phyloP scores from a whole-genome alignment of 305 asterid genomes.

The Fraxinus paxiana region DNA sequence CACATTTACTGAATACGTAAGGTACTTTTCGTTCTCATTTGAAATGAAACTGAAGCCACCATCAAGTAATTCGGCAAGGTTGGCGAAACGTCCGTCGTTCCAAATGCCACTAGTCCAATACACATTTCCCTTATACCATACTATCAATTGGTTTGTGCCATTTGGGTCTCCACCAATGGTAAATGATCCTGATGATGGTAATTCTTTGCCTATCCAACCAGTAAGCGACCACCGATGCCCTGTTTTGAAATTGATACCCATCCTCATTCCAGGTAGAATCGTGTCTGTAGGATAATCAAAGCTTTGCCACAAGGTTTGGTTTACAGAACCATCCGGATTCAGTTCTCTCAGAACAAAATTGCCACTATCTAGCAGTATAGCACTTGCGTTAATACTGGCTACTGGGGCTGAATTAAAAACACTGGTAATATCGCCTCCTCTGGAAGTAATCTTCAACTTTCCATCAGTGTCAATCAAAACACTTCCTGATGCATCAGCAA shows the following conservation, averaged over 20 bases:
- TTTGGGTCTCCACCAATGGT: conserved; percentile 22
- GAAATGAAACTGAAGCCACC: conserved; percentile 7
- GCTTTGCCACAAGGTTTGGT: conserved; percentile 22
- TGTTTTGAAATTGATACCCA: conserved; percentile 18
- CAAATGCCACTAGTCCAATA: conserved; percentile 25
- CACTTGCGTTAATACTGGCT: conserved; percentile 3
- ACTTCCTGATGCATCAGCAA: conserved; percentile 1
- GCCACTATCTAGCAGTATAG: conserved; percentile 22
- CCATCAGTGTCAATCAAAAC: conserved; percentile 22
- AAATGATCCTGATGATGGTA: conserved; percentile 23
- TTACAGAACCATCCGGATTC: conserved; percentile 17
- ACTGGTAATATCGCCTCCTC: neutral
- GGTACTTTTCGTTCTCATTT: conserved; percentile 25
- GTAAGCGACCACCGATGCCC: conserved; percentile 25
- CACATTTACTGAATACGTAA: conserved; percentile 1
- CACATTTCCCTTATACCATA: conserved; percentile 24
- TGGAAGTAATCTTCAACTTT: conserved; percentile 12
- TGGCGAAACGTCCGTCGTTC: neutral
- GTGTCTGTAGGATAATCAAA: conserved; percentile 26
- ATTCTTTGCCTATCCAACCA: conserved; percentile 18
- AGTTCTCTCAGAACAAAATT: conserved; percentile 17
- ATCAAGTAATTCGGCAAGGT: neutral
- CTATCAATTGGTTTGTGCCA: conserved; percentile 23
- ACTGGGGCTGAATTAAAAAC: conserved; percentile 13
- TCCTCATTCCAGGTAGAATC: conserved; percentile 24